Base-by-base conservation (phyloP, 2,329 filamentous ascomycete species). In the Penicillium sp. region DNA sequence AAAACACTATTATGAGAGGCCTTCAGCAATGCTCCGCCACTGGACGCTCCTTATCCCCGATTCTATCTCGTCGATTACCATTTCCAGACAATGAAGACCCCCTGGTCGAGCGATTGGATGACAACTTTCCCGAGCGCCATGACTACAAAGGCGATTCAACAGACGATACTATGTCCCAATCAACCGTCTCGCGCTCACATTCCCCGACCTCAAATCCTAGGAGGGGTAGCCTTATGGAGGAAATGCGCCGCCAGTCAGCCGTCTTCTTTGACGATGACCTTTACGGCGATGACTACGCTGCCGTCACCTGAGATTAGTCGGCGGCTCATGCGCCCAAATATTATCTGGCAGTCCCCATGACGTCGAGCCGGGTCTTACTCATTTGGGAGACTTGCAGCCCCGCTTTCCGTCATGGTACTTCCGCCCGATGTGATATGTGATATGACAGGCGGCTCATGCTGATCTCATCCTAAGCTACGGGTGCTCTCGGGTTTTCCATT, bases 1-100 rank as follows among this genome's bases (percentile, higher is more conserved):
- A 99, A 76, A 82, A 87, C 49, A 70, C 85, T 8, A 84, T 88
- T 48, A 80, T 85, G 59, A 76, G 84, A 62, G 85, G 85, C 2
- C 72, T 86, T 8, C 66, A 73, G 29, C 67, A 66, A 53, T 67
- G 65, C 58, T 70, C 72, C 1, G 56, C 65, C 5, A 57, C 67
- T 10, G 61, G 62, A 13, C 61, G 63, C 26, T 64, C 65, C 24
- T 55, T 67, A 39, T 66, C 65, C 7, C 67, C 71, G n/a, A 60
- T 70, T 39, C 59, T 70, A 7, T 68, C 70, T 35, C 70, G 68
- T 37, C 67, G 69, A 27, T 50, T 70, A 24, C 61, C 62, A 31
- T 39, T 52, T 31, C 51, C 54, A n/a, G 56, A 61, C 27, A 53
- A 60, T 37, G 61, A 63, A 33, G 63, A 71, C 52, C 47, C 60